These are phyloP conservation scores for Ceriops decandra DNA, from an alignment of 345 rosid species.

Conservation along the genomic window DNA sequence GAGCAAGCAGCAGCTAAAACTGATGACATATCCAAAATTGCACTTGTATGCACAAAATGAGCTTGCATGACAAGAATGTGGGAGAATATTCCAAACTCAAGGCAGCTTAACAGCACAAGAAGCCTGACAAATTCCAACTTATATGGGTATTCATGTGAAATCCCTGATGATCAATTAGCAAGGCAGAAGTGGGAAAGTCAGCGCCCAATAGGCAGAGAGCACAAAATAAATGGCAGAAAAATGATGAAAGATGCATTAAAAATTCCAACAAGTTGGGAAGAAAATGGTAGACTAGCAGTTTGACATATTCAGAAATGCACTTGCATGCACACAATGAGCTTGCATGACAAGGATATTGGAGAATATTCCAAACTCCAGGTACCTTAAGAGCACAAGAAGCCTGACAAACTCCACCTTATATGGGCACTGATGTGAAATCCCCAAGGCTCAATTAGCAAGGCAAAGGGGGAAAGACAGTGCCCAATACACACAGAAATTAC, in stretches of 20 bases:
- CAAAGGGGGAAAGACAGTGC: conserved; percentile 11
- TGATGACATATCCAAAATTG: not conserved
- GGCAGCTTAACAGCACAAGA: conserved; percentile 27
- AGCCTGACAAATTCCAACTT: conserved; percentile 41
- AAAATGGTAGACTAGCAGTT: too few species aligned
- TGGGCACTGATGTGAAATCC: conserved; percentile 20
- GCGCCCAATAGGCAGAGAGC: not conserved
- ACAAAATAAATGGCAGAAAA: too few species aligned
- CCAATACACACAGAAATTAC: not conserved
- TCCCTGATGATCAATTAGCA: conserved; percentile 6
- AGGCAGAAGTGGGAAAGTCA: conserved; percentile 5
- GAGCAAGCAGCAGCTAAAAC: not conserved
- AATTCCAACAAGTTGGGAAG: too few species aligned
- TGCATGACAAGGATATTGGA: conserved; percentile 17
- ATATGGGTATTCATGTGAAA: conserved; percentile 15
- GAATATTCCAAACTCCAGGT: conserved; percentile 45
- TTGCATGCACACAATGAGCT: not conserved
- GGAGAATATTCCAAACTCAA: conserved; percentile 45
- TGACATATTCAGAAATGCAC: not conserved
- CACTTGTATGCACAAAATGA: not conserved
- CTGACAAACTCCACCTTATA: conserved; percentile 38
- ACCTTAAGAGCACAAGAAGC: conserved; percentile 31
- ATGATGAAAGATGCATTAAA: too few species aligned
- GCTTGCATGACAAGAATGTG: conserved; percentile 8
- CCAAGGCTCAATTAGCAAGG: not conserved